These are phyloP conservation scores for Sutorius eximius DNA, from an alignment of 1,284 basidiomycete species.

Conservation along the genomic window DNA sequence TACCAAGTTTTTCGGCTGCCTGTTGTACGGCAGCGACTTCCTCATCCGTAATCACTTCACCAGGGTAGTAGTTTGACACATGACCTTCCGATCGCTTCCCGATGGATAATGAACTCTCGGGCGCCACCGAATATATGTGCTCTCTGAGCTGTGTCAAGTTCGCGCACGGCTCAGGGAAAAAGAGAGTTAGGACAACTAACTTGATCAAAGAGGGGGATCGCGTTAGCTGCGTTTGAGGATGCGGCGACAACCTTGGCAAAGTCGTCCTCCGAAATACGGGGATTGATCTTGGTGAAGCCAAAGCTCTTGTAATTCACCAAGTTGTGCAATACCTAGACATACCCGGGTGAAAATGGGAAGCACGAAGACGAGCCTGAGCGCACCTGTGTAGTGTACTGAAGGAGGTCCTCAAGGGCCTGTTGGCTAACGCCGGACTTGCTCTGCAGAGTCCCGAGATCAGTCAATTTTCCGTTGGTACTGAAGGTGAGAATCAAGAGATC, in stretches of 20 bases:
- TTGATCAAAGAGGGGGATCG: constrained; percentile 60
- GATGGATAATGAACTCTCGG: constrained; percentile 68
- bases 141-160: constrained; percentile 54
- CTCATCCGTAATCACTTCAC: constrained; percentile 64
- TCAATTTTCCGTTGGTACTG: constrained; percentile 57
- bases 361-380: constrained; percentile 10
- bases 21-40: constrained; percentile 75
- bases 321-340: constrained; percentile 65
- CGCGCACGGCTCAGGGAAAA: background rate
- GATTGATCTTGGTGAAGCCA: constrained; percentile 82
- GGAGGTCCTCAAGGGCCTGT: constrained; percentile 64
- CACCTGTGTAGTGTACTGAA: constrained; percentile 76
- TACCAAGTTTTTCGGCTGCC: constrained; percentile 66
- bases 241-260: constrained; percentile 64
- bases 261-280: constrained; percentile 58
- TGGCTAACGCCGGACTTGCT: constrained; percentile 50
- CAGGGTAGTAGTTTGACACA: constrained; percentile 80
- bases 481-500: constrained; percentile 70
- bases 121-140: constrained; percentile 66
- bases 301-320: constrained; percentile 78
- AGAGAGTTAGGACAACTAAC: constrained; percentile 37
- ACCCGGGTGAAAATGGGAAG: background rate
- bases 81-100: constrained; percentile 78
- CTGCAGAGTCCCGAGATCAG: constrained; percentile 56
- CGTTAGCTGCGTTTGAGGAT: constrained; percentile 57